Evolutionary conservation across 164 flowering plant species (phyloP).

Genomic region (Dillenia turbinata): DNA sequence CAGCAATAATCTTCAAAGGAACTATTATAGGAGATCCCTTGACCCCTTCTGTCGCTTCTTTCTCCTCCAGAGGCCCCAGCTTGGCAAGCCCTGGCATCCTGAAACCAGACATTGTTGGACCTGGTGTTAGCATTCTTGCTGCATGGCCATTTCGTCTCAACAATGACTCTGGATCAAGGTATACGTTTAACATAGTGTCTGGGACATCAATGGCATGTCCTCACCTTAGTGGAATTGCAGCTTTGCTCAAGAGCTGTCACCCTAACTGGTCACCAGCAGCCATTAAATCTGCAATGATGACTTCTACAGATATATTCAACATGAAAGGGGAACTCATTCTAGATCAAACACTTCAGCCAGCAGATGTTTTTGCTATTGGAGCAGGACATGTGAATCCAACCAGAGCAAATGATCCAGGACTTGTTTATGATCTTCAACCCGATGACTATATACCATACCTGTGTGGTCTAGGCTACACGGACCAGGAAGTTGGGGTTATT

Average conservation of each 20-base stretch:
- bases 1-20: slow-evolving; percentile 35
- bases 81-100: slow-evolving; percentile 37
- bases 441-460: slow-evolving; percentile 47
- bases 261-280: slow-evolving; percentile 60
- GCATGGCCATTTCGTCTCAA: slow-evolving; percentile 41
- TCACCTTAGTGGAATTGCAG: slow-evolving; percentile 52
- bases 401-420: slow-evolving; percentile 43
- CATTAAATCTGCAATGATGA: slow-evolving; percentile 57
- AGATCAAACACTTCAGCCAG: slow-evolving; percentile 27
- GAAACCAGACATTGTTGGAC: slow-evolving; percentile 62
- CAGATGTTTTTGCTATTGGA: slow-evolving; percentile 37
- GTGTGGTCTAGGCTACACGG: slow-evolving; percentile 41
- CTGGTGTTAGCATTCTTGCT: slow-evolving; percentile 51
- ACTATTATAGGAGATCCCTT: slow-evolving; percentile 22
- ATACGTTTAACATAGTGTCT: slow-evolving; percentile 23
- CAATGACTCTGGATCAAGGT: slow-evolving; percentile 9
- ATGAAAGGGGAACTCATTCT: slow-evolving; percentile 15
- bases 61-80: slow-evolving; percentile 57
- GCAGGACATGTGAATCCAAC: slow-evolving; percentile 52
- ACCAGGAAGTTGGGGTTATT: slow-evolving; percentile 3
- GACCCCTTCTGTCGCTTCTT: slow-evolving; percentile 39
- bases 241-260: slow-evolving; percentile 43
- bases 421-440: slow-evolving; percentile 47
- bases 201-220: slow-evolving; percentile 63
- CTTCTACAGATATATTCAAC: slow-evolving; percentile 28